These are phyloP conservation scores for Aspergillus fijiensis DNA, from an alignment of 2,329 filamentous ascomycete genomes.

Conservation along the genomic window DNA sequence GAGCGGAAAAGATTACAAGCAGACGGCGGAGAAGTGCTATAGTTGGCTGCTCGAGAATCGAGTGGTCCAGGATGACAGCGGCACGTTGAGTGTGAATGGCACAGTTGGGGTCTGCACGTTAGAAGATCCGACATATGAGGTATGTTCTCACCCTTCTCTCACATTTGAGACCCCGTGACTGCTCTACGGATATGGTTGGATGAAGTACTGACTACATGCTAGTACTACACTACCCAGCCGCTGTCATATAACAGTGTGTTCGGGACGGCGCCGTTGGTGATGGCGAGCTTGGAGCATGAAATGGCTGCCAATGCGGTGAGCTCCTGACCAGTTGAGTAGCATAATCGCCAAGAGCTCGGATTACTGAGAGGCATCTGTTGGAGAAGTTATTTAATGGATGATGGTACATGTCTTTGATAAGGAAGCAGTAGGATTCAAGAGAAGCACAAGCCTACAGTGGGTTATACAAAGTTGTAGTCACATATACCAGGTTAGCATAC, in stretches of 20 bases:
- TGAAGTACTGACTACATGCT: neutral
- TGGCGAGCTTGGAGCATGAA: slow-evolving; percentile 29
- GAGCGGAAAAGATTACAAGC: slow-evolving; percentile 30
- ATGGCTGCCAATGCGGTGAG: slow-evolving; percentile 6
- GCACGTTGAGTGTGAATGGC: slow-evolving; percentile 52
- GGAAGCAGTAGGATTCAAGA: too few relatives aligned
- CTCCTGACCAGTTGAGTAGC: neutral
- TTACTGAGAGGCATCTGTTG: neutral
- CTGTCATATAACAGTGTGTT: slow-evolving; percentile 27
- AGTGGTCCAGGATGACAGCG: slow-evolving; percentile 49
- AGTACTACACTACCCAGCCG: slow-evolving; percentile 29
- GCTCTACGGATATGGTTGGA: neutral
- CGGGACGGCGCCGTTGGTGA: slow-evolving; percentile 27
- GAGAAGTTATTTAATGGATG: too few relatives aligned
- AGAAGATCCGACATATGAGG: slow-evolving; percentile 52
- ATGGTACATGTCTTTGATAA: too few relatives aligned
- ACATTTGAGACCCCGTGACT: neutral
- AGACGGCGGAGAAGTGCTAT: slow-evolving; percentile 47
- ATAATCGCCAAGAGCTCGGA: neutral
- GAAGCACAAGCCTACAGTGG: too few relatives aligned
- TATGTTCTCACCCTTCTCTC: slow-evolving; percentile 28
- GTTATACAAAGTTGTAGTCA: too few relatives aligned
- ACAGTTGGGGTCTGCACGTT: slow-evolving; percentile 56
- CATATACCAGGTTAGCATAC: too few relatives aligned
- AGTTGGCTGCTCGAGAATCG: slow-evolving; percentile 46